Conservation (phyloP, 495 filamentous ascomycete species). For the Daldinia caldariorum region DNA sequence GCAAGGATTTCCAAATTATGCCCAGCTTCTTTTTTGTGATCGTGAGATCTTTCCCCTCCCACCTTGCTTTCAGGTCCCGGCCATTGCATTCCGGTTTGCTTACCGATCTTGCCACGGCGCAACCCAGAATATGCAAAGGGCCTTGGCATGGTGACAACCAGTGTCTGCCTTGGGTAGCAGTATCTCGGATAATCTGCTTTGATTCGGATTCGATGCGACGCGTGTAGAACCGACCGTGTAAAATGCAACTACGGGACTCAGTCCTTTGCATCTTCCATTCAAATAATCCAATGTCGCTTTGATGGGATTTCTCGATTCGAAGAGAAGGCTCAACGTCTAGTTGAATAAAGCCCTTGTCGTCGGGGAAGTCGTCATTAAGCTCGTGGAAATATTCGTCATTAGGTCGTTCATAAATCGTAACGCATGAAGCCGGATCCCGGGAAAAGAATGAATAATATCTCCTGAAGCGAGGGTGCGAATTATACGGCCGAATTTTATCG, state of each 20-base stretch:
- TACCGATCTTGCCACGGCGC: constrained; percentile 47
- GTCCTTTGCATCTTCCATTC: constrained; percentile 44
- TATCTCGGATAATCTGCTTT: constrained; percentile 51
- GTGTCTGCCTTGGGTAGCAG: constrained; percentile 52
- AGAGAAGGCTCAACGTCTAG: constrained; percentile 54
- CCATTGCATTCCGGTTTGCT: constrained; percentile 35
- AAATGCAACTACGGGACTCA: constrained; percentile 40
- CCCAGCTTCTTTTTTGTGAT: constrained; percentile 45
- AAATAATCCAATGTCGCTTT: constrained; percentile 45
- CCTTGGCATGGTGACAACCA: constrained; percentile 58
- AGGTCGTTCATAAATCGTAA: constrained; percentile 59
- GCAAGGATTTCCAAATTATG: constrained; percentile 42
- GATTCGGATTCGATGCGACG: constrained; percentile 48
- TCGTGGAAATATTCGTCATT: constrained; percentile 51
- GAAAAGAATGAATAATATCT: constrained; percentile 32
- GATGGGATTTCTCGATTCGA: constrained; percentile 43
- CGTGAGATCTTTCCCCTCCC: constrained; percentile 46
- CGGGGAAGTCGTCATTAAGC: constrained; percentile 48
- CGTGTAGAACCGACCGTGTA: constrained; percentile 42
- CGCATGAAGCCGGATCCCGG: constrained; percentile 52
- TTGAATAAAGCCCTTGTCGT: constrained; percentile 45
- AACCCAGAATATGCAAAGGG: constrained; percentile 41
- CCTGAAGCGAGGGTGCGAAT: constrained; percentile 48
- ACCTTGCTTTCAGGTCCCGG: constrained; percentile 43
- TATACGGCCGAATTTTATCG: constrained; percentile 34